phyloP scores from a whole-genome alignment of 345 rosid species.

The Barbarea vulgaris region DNA sequence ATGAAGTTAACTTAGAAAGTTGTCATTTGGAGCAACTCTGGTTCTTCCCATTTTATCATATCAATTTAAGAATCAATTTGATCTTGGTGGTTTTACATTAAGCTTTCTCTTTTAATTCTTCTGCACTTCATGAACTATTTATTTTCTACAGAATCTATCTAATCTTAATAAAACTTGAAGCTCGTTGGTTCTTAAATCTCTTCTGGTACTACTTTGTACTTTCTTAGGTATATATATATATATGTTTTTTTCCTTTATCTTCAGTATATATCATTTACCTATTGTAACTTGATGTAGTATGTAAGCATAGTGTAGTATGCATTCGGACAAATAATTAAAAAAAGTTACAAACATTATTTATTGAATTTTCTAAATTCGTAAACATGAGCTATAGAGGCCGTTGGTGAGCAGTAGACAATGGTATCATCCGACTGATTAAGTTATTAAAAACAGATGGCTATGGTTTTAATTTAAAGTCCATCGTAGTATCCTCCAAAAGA shows the following conservation, averaged over 20 bases:
- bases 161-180: too few species aligned
- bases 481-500: slow-evolving; percentile 79
- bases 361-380: neutral
- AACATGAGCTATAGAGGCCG: neutral
- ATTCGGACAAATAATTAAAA: neutral
- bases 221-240: too few species aligned
- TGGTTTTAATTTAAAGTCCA: slow-evolving; percentile 5
- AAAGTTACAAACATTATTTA: slow-evolving; percentile 9
- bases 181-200: too few species aligned
- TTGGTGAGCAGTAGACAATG: neutral
- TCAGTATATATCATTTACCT: neutral
- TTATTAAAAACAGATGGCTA: slow-evolving; percentile 3
- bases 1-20: too few species aligned
- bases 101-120: too few species aligned
- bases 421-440: slow-evolving; percentile 1
- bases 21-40: too few species aligned
- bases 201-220: too few species aligned
- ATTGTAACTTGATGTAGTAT: neutral
- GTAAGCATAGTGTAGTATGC: neutral
- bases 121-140: too few species aligned
- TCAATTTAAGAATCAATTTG: too few species aligned
- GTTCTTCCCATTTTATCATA: too few species aligned
- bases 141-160: too few species aligned
- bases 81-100: too few species aligned
- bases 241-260: neutral